phyloP scores from a whole-genome alignment of 768 basidiomycete genomes.

The Lentinula sp. region DNA sequence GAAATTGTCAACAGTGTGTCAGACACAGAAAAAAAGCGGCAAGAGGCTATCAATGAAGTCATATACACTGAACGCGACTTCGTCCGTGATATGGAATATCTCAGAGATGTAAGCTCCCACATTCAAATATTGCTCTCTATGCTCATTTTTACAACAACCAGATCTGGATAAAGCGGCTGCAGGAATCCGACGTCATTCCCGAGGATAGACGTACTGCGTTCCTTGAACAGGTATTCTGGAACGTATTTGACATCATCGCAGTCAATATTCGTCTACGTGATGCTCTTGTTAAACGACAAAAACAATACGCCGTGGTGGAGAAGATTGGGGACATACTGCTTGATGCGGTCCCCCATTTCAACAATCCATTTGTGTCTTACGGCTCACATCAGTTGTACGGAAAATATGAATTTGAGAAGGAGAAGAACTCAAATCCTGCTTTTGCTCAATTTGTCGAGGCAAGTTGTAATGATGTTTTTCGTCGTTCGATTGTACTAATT shows the following conservation, averaged over 20 bases:
- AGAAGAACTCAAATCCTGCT: conserved; percentile 86
- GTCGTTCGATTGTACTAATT: neutral
- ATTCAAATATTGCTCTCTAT: conserved; percentile 1
- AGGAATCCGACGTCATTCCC: conserved; percentile 72
- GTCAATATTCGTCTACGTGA: conserved; percentile 93
- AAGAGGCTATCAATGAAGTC: conserved; percentile 98
- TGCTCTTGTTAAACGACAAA: conserved; percentile 91
- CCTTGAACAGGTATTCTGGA: conserved; percentile 96
- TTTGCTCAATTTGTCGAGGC: conserved; percentile 97
- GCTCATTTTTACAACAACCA: conserved; percentile 21
- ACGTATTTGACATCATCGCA: conserved; percentile 85
- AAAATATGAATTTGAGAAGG: conserved; percentile 99
- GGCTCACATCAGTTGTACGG: conserved; percentile 97
- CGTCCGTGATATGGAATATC: conserved; percentile 95
- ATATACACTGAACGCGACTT: conserved; percentile 94
- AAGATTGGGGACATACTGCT: conserved; percentile 87
- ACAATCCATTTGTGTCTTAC: conserved; percentile 83
- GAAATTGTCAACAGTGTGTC: conserved; percentile 91
- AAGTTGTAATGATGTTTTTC: conserved; percentile 20
- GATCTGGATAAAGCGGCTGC: conserved; percentile 88
- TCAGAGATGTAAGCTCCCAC: conserved; percentile 71
- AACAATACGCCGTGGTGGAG: conserved; percentile 90
- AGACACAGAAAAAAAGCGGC: conserved; percentile 89
- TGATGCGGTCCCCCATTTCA: conserved; percentile 82
- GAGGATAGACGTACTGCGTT: conserved; percentile 75